Percentiles rank a stretch among this genome's conserved stretches.
Evolutionary conservation across 495 filamentous ascomycete species (phyloP).

Genomic region (Penicillium robsamsonii): DNA sequence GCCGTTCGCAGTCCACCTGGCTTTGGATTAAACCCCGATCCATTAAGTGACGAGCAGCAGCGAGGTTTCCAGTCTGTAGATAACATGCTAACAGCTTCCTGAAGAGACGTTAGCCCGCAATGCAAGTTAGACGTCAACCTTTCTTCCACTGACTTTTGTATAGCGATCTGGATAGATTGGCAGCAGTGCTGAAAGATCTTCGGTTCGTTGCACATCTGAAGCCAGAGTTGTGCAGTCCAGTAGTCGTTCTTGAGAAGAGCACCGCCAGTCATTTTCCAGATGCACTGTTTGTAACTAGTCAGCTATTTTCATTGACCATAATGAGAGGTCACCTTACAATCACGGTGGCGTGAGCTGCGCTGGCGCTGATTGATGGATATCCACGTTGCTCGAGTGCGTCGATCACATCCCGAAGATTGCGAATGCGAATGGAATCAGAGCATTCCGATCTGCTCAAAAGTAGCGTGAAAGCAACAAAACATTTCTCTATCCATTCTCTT

Average conservation of each 20-base stretch:
- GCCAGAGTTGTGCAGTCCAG: constrained; percentile 65
- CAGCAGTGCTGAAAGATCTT: constrained; percentile 62
- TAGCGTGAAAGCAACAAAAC: constrained; percentile 55
- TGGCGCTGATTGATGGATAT: constrained; percentile 41
- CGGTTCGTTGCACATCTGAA: constrained; percentile 60
- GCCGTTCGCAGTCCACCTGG: not conserved
- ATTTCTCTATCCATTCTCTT: constrained; percentile 61
- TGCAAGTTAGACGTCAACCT: not conserved
- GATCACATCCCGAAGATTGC: constrained; percentile 37
- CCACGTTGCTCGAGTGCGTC: constrained; percentile 35
- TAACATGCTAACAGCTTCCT: constrained; percentile 3
- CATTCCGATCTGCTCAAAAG: constrained; percentile 50
- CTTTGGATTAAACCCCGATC: not conserved
- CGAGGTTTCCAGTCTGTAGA: not conserved
- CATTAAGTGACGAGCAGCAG: not conserved
- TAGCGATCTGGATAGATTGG: constrained; percentile 59
- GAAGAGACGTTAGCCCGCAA: not conserved
- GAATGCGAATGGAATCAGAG: constrained; percentile 19
- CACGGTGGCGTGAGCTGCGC: constrained; percentile 67
- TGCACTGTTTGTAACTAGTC: constrained; percentile 48
- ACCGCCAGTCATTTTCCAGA: constrained; percentile 73
- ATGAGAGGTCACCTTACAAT: constrained; percentile 48
- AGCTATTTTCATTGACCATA: not conserved
- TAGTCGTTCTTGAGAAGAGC: constrained; percentile 52
- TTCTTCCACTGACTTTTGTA: constrained; percentile 40